A percentile compares a stretch with the other conserved stretches of the same genome.
phyloP scores from a whole-genome alignment of 1,139 yeast species.

The Candida sanyaensis region DNA sequence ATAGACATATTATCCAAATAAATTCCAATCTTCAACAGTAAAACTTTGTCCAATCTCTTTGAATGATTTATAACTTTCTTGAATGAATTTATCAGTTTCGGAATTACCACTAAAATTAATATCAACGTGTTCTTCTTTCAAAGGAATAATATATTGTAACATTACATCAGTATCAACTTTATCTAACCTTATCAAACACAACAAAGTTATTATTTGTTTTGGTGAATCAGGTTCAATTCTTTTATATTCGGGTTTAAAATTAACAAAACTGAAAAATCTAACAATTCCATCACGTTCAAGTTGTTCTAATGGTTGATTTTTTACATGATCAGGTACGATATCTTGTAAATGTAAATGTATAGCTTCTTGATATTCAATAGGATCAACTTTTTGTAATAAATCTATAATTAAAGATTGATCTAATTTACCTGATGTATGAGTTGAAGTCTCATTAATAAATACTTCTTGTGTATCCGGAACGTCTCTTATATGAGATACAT shows the following conservation, averaged over 20 bases:
- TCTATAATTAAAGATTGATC: slow-evolving; percentile 74
- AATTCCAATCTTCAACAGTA: slow-evolving; percentile 27
- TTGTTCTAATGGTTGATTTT: slow-evolving; percentile 8
- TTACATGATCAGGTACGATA: slow-evolving; percentile 18
- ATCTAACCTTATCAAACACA: slow-evolving; percentile 54
- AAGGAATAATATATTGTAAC: slow-evolving; percentile 60
- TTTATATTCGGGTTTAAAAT: slow-evolving; percentile 9
- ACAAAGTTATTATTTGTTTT: slow-evolving; percentile 11
- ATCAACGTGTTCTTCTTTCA: slow-evolving; percentile 10
- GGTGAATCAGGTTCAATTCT: slow-evolving; percentile 10
- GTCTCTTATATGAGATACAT: slow-evolving; percentile 73
- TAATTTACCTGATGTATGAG: slow-evolving; percentile 21
- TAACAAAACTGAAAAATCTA: slow-evolving; percentile 11
- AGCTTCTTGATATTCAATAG: slow-evolving; percentile 33
- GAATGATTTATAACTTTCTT: slow-evolving; percentile 19
- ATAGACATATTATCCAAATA: slow-evolving; percentile 21
- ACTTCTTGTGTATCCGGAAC: slow-evolving; percentile 93
- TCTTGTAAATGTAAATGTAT: slow-evolving; percentile 47
- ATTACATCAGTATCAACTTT: slow-evolving; percentile 62
- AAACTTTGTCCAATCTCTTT: slow-evolving; percentile 20
- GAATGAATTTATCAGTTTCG: slow-evolving; percentile 18
- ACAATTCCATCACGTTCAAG: slow-evolving; percentile 3
- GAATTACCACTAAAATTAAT: slow-evolving; percentile 10
- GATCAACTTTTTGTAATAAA: slow-evolving; percentile 59
- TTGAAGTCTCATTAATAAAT: slow-evolving; percentile 47